phyloP scores from a whole-genome alignment of 345 rosid genomes.

The Eucalyptus decipiens region DNA sequence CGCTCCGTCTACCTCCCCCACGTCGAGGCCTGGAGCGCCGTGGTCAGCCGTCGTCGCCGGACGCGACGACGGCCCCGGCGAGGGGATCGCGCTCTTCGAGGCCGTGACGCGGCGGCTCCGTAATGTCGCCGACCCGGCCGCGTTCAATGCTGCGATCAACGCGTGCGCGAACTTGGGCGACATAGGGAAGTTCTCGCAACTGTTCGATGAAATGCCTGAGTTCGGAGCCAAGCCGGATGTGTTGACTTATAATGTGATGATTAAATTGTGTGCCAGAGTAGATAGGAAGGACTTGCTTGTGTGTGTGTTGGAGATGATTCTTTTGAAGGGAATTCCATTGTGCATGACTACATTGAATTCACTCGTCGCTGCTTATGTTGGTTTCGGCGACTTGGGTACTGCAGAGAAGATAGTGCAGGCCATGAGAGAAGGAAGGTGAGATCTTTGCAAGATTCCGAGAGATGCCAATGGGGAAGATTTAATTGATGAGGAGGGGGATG shows the following conservation, averaged over 20 bases:
- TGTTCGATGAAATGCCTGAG: conserved; percentile 61
- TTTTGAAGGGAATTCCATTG: conserved; percentile 38
- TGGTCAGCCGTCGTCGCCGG: conserved; percentile 58
- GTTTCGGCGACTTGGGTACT: conserved; percentile 59
- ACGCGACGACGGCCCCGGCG: conserved; percentile 55
- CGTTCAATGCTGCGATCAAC: conserved; percentile 71
- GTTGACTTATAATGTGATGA: conserved; percentile 66
- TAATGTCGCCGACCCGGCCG: background rate
- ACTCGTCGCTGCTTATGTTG: conserved; percentile 89
- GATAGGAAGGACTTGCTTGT: conserved; percentile 63
- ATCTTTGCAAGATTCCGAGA: conserved; percentile 61
- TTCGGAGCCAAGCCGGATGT: conserved; percentile 59
- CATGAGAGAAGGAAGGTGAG: conserved; percentile 78
- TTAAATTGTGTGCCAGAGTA: conserved; percentile 72
- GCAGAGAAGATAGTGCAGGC: conserved; percentile 82
- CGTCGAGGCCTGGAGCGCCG: conserved; percentile 84
- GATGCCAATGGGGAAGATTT: conserved; percentile 33
- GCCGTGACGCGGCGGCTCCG: conserved; percentile 37
- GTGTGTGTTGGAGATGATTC: conserved; percentile 61
- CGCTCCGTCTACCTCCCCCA: conserved; percentile 86
- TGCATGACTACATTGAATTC: conserved; percentile 84
- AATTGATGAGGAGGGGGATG: conserved; percentile 21
- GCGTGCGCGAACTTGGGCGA: conserved; percentile 88
- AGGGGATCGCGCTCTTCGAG: conserved; percentile 44
- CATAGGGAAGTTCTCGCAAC: conserved; percentile 29